These are phyloP conservation scores for Apiotrichum porosum DNA, from an alignment of 1,284 basidiomycete species.

Conservation along the genomic window DNA sequence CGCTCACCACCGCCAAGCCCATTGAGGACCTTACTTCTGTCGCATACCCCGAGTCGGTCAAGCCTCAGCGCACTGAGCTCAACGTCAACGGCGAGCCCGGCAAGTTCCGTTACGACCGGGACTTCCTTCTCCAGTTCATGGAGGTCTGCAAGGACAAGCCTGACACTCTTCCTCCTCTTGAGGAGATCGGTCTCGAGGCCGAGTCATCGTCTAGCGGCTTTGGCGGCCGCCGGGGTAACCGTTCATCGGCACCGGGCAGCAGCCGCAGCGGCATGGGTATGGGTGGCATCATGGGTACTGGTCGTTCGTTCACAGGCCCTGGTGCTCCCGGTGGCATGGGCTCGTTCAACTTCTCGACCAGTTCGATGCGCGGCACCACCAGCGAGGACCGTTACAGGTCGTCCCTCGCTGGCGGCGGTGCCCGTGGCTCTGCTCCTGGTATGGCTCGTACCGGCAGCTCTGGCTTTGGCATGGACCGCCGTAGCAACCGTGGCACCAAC, in stretches of 20 bases:
- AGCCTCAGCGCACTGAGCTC: conserved; percentile 77
- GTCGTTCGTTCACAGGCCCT: background rate
- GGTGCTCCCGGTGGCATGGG: conserved; percentile 27
- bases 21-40: conserved; percentile 79
- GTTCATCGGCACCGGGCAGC: conserved; percentile 10
- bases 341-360: conserved; percentile 61
- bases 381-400: conserved; percentile 66
- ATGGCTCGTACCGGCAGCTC: conserved; percentile 74
- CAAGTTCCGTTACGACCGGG: conserved; percentile 95
- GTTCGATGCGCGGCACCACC: conserved; percentile 50
- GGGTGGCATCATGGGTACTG: conserved; percentile 18
- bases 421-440: no score
- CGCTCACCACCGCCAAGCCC: conserved; percentile 65
- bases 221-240: conserved; percentile 26
- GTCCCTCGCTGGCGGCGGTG: conserved; percentile 12
- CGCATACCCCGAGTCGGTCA: conserved; percentile 76
- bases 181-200: conserved; percentile 85
- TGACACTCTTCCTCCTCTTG: conserved; percentile 78
- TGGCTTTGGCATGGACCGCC: conserved; percentile 28
- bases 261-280: conserved; percentile 16
- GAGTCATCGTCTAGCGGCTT: conserved; percentile 53
- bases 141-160: conserved; percentile 91
- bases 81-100: conserved; percentile 76
- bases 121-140: conserved; percentile 98
- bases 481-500: conserved; percentile 27